Percentiles rank a stretch among this genome's conserved stretches.
phyloP scores from a whole-genome alignment of 495 filamentous ascomycete genomes.

The Elasticomyces elasticus region DNA sequence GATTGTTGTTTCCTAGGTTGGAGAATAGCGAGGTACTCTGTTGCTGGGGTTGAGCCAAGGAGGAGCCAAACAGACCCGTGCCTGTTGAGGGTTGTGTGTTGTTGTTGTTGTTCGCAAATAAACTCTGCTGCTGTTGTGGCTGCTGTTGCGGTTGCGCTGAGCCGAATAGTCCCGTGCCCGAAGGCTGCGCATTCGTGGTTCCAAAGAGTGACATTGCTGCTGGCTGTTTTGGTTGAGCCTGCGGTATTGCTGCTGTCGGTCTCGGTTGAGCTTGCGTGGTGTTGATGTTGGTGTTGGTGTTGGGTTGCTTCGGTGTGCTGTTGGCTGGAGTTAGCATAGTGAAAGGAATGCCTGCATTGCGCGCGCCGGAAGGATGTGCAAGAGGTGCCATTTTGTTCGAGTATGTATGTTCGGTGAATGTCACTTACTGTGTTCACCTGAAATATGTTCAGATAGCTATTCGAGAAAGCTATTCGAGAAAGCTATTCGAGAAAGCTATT shows the following conservation, averaged over 20 bases:
- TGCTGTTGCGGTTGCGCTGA: neutral
- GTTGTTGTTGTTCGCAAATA: neutral
- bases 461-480: too few species aligned
- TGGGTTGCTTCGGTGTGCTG: neutral
- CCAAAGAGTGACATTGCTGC: too few species aligned
- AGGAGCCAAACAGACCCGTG: constrained; percentile 4
- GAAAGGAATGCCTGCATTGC: neutral
- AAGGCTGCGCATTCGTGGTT: too few species aligned
- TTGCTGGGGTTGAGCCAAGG: neutral
- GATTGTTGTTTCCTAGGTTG: neutral
- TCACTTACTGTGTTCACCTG: neutral
- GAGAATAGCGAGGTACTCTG: neutral
- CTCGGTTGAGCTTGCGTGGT: neutral
- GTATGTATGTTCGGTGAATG: neutral
- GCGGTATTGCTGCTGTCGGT: neutral
- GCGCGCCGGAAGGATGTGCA: neutral
- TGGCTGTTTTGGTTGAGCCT: constrained; percentile 9
- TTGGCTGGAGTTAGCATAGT: neutral
- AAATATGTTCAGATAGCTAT: too few species aligned
- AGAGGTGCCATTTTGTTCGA: neutral
- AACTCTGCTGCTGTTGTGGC: neutral
- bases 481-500: too few species aligned
- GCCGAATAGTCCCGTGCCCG: too few species aligned
- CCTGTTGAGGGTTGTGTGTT: neutral
- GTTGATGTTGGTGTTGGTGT: neutral